Evolutionary conservation across 2,329 filamentous ascomycete species (phyloP).

Genomic region (Neopestalotiopsis clavispora): DNA sequence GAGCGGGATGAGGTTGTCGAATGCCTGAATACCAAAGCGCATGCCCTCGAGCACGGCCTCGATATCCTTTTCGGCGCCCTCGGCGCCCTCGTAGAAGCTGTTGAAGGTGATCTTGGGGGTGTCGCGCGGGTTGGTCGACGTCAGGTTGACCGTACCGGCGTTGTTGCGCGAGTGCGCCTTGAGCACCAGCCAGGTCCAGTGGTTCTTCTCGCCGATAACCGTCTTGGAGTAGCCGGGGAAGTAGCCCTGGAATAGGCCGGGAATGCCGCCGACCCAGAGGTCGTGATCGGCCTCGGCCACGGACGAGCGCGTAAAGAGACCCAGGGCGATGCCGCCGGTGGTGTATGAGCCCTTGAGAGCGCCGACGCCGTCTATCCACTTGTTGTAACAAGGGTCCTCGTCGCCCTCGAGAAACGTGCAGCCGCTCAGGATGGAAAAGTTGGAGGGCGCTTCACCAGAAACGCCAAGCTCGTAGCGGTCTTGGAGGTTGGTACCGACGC

Average conservation of each 20-base stretch:
- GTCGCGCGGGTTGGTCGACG: slow-evolving; percentile 60
- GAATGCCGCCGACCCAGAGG: slow-evolving; percentile 38
- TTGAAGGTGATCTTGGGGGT: slow-evolving; percentile 67
- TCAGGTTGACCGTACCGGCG: slow-evolving; percentile 1
- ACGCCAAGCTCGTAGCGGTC: slow-evolving; percentile 56
- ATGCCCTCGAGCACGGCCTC: slow-evolving; percentile 63
- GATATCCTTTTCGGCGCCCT: slow-evolving; percentile 51
- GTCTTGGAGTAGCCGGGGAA: slow-evolving; percentile 34
- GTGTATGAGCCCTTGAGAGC: slow-evolving; percentile 30
- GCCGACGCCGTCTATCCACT: slow-evolving; percentile 20
- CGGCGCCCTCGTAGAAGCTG: slow-evolving; percentile 58
- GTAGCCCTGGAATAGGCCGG: slow-evolving; percentile 38
- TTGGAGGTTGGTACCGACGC: slow-evolving; percentile 28
- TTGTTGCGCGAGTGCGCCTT: not conserved
- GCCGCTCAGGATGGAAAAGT: slow-evolving; percentile 35
- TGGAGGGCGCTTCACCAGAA: slow-evolving; percentile 41
- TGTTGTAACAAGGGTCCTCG: slow-evolving; percentile 34
- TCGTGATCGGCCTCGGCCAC: slow-evolving; percentile 26
- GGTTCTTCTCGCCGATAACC: not conserved
- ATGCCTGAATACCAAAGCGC: slow-evolving; percentile 52
- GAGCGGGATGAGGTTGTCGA: slow-evolving; percentile 45
- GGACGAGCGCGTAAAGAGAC: slow-evolving; percentile 29
- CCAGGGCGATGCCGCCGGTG: slow-evolving; percentile 32
- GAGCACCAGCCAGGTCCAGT: slow-evolving; percentile 1
- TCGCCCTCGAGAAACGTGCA: slow-evolving; percentile 32